These are phyloP conservation scores for Pisolithus sp. DNA, from an alignment of 768 basidiomycete genomes.

Conservation along the genomic window DNA sequence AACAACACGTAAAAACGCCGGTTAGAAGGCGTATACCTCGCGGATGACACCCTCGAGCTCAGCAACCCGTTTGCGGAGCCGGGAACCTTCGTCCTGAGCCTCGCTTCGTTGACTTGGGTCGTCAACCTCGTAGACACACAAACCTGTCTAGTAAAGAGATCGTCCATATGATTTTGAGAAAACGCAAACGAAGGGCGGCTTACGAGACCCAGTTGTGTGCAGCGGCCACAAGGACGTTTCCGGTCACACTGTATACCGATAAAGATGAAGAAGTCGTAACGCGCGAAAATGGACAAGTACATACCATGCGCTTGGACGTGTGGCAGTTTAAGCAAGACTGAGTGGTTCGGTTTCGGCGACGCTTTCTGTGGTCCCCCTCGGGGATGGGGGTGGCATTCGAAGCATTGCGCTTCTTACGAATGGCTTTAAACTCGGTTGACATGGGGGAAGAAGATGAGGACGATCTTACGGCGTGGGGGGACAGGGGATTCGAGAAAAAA, in stretches of 20 bases:
- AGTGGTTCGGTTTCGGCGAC: conserved; percentile 65
- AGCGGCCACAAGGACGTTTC: conserved; percentile 43
- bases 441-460: conserved; percentile 12
- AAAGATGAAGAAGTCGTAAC: neutral
- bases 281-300: conserved; percentile 1
- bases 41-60: conserved; percentile 81
- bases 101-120: conserved; percentile 54
- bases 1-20: neutral
- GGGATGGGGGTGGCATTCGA: conserved; percentile 24
- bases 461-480: neutral
- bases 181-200: conserved; percentile 23
- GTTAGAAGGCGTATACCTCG: conserved; percentile 39
- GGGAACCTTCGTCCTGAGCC: conserved; percentile 54
- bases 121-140: conserved; percentile 82
- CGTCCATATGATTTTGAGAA: conserved; percentile 10
- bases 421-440: conserved; percentile 20
- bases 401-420: conserved; percentile 27
- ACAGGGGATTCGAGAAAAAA: neutral
- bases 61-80: conserved; percentile 67
- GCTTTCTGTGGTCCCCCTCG: conserved; percentile 51
- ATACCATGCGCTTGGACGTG: conserved; percentile 67
- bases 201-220: conserved; percentile 36
- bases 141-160: conserved; percentile 49
- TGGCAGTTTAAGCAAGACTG: conserved; percentile 72
- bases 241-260: conserved; percentile 35